Evolutionary conservation across 106 monocot genomes (phyloP), one percentile per base, ranked within the genome.

Genomic region (Dendrobium officinale): DNA sequence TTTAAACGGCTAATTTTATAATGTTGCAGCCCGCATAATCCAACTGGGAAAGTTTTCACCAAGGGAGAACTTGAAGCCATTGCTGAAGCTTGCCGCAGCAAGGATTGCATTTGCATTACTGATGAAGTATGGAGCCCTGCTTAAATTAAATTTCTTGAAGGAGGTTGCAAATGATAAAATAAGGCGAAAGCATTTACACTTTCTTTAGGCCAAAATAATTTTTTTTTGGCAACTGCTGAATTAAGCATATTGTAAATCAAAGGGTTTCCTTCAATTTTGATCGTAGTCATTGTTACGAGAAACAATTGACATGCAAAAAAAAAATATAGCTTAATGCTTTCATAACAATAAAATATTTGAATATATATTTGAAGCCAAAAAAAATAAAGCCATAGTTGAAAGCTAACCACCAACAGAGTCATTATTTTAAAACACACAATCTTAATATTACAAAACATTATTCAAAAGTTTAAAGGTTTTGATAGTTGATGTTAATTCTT

Each of bases 21-120:
- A 48, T 77, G 51, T 54, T 42, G 80, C 91, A 96, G 96, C 78
- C 96, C 92, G 10, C 94, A 97, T 75, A 97, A 97, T 89, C 96
- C 96, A 85, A 97, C 96, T 42, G 96, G 96, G 54, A 97, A 97
- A 67, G 86, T 97, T 79, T 97, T 94, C 80, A 82, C 85, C 24
- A 84, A 59, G 72, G 88, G 92, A 80, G 96, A 97, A 84, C 85
- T 97, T 48, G 80, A 90, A 85, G 88, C 72, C 72, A 94, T 97
- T 86, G 92, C 96, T 70, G 86, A 79, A 81, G 90, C 86, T 58
- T 97, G 96, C 80, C 76, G 84, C 75, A 87, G 54, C 8, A 89
- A 77, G 82, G 80, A 96, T 72, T 94, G 96, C 48, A 58, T 97
- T 84, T 89, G 84, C 10, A 88, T 97, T 84, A 97, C 96, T 80